Evolutionary conservation across 257 asterid species (phyloP).

Genomic region (Solanum dulcamara): DNA sequence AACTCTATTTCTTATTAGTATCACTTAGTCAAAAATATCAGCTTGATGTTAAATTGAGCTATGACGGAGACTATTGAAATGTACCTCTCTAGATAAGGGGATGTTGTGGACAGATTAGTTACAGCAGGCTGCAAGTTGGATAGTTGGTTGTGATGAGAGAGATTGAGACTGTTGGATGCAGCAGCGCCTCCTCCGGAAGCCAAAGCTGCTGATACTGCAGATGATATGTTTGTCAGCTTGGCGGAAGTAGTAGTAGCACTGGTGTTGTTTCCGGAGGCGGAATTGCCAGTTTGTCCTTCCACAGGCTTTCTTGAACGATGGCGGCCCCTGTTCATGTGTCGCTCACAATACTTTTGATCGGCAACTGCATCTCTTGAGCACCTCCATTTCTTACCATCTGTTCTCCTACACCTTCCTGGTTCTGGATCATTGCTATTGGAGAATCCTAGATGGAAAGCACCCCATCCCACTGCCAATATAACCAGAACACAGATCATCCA

Average conservation of each 20-base stretch:
- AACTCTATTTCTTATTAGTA: neutral
- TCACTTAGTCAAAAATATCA: neutral
- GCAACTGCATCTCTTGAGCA: conserved; percentile 90
- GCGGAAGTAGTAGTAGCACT: neutral
- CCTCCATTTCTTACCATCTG: conserved; percentile 99
- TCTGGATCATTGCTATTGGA: conserved; percentile 70
- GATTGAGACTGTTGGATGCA: conserved; percentile 20
- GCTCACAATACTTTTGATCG: conserved; percentile 91
- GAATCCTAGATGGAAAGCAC: conserved; percentile 69
- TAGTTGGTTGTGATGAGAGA: conserved; percentile 27
- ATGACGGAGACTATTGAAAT: neutral
- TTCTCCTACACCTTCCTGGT: conserved; percentile 95
- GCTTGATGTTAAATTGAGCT: neutral
- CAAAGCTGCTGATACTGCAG: conserved; percentile 28
- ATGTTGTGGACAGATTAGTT: conserved; percentile 12
- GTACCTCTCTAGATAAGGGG: conserved; percentile 38
- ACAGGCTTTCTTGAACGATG: conserved; percentile 99
- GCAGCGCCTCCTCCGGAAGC: conserved; percentile 15
- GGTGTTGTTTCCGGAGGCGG: conserved; percentile 27
- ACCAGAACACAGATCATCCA: neutral
- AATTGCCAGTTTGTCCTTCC: conserved; percentile 73
- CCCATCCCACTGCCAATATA: conserved; percentile 71
- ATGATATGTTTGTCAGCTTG: conserved; percentile 17
- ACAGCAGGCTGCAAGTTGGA: conserved; percentile 21
- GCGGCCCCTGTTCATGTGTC: conserved; percentile 98